A percentile compares a stretch with the other conserved stretches of the same genome.
Conservation (phyloP, 768 basidiomycete genomes). For the Lactarius evosmus region DNA sequence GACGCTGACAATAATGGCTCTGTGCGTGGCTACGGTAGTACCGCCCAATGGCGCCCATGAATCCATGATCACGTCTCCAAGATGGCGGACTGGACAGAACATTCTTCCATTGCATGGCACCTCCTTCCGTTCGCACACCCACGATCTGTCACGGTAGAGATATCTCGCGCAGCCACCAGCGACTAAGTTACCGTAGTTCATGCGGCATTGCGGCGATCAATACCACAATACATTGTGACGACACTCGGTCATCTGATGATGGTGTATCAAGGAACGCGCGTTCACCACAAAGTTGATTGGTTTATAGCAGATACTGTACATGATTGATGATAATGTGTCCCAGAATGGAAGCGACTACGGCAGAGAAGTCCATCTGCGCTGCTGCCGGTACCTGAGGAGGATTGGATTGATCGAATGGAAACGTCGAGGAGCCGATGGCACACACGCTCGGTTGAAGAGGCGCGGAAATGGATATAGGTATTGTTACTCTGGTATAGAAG, state of each 20-base stretch:
- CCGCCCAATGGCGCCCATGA: not conserved
- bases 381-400: not conserved
- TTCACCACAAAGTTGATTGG: constrained; percentile 1
- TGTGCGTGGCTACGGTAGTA: too few relatives aligned
- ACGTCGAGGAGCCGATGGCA: not conserved
- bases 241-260: not conserved
- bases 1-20: too few relatives aligned
- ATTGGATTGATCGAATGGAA: not conserved
- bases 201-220: not conserved
- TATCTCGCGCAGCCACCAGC: not conserved
- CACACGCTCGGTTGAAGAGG: constrained; percentile 6
- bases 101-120: not conserved
- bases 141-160: not conserved
- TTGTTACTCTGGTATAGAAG: not conserved
- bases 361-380: not conserved
- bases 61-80: not conserved
- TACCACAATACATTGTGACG: not conserved
- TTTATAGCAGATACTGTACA: not conserved
- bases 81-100: not conserved
- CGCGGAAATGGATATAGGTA: not conserved
- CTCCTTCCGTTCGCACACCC: not conserved
- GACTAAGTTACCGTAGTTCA: not conserved
- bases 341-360: not conserved
- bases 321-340: not conserved
- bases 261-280: not conserved